Conservation (phyloP, 768 basidiomycete genomes). For the Boletus vermiculosoides region DNA sequence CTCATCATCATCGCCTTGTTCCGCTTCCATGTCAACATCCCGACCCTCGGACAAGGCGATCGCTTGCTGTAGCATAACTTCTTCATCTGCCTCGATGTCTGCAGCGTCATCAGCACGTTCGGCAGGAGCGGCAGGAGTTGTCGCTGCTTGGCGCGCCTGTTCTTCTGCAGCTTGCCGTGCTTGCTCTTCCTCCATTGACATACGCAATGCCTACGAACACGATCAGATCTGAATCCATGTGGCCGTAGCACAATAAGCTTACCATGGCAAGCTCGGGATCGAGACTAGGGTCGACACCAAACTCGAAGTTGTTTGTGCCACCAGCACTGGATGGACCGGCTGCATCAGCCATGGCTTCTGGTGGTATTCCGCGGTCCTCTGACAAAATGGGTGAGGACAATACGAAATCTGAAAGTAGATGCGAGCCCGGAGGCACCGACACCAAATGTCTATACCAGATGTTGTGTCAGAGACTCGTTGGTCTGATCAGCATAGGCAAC, state of each 20-base stretch:
- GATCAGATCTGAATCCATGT: neutral
- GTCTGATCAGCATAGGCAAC: neutral
- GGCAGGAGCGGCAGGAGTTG: constrained; percentile 24
- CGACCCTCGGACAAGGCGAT: constrained; percentile 68
- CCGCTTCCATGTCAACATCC: constrained; percentile 49
- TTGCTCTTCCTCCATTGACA: constrained; percentile 95
- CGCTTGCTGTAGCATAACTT: constrained; percentile 72
- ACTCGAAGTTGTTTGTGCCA: constrained; percentile 66
- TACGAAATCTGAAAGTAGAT: constrained; percentile 81
- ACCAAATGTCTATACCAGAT: constrained; percentile 67
- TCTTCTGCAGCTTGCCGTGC: constrained; percentile 64
- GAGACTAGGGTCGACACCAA: constrained; percentile 90
- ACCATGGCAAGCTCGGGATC: constrained; percentile 98
- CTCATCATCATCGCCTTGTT: constrained; percentile 63
- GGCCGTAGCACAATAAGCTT: constrained; percentile 19
- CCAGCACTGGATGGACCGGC: constrained; percentile 50
- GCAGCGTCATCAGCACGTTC: constrained; percentile 33
- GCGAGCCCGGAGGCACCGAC: constrained; percentile 70
- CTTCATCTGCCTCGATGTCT: constrained; percentile 71
- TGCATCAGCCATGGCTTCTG: constrained; percentile 51
- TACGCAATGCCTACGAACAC: constrained; percentile 74
- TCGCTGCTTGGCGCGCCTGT: constrained; percentile 30
- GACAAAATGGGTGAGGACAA: constrained; percentile 80
- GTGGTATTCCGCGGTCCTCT: constrained; percentile 74
- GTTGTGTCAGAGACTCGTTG: neutral